phyloP scores from a whole-genome alignment of 176 grass and related monocot genomes.

The Avena eriantha region DNA sequence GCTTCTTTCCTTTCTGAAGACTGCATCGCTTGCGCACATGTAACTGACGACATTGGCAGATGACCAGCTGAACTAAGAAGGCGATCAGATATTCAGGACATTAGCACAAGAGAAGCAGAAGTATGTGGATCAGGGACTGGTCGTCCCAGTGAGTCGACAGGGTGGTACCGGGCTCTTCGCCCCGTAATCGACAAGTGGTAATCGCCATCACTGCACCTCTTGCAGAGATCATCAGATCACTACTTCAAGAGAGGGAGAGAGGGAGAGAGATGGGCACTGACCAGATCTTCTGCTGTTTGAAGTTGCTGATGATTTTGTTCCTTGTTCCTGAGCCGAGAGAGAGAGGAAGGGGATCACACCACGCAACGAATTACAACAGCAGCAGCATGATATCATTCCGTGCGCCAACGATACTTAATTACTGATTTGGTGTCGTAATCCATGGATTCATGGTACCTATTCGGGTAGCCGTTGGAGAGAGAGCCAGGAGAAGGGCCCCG shows the following conservation, averaged over 20 bases:
- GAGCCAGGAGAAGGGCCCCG: background rate
- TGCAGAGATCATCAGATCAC: background rate
- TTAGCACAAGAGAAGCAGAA: background rate
- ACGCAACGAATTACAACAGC: background rate
- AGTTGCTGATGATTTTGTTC: background rate
- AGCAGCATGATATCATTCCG: slow-evolving; percentile 8
- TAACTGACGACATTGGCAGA: background rate
- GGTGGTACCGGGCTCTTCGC: background rate
- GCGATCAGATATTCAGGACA: slow-evolving; percentile 6
- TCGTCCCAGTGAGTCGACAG: slow-evolving; percentile 3
- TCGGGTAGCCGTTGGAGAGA: slow-evolving; percentile 4
- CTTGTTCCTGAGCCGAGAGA: background rate
- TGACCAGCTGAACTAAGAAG: background rate
- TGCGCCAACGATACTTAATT: slow-evolving; percentile 12
- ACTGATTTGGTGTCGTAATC: background rate
- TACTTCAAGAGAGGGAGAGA: background rate
- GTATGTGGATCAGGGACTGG: background rate
- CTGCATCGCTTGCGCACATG: background rate
- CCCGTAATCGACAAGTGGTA: slow-evolving; percentile 20
- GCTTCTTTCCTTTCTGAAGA: slow-evolving; percentile 3
- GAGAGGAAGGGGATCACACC: background rate
- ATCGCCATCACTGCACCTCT: background rate
- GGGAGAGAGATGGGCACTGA: background rate
- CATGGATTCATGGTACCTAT: background rate
- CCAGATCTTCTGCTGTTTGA: background rate